Evolutionary conservation across 2,329 filamentous ascomycete species (phyloP).

Genomic region (Microdochium nivale): DNA sequence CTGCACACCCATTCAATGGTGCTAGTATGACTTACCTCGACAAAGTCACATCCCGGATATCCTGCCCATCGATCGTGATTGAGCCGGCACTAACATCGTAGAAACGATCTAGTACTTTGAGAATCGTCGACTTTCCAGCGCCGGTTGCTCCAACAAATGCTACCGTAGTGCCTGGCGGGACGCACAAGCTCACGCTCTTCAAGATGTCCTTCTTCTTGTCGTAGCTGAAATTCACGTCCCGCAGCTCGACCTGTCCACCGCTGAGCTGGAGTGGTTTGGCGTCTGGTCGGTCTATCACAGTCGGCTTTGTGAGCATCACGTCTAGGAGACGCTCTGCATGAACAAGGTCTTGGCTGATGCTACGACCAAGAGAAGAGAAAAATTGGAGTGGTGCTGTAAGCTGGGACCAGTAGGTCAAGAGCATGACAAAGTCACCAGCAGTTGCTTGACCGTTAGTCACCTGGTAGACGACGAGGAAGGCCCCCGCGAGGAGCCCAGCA

Average conservation of each 20-base stretch:
- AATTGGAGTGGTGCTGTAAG: constrained; percentile 63
- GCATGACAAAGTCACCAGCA: constrained; percentile 60
- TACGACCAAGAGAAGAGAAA: constrained; percentile 51
- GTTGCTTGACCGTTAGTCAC: constrained; percentile 52
- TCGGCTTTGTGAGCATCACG: constrained; percentile 49
- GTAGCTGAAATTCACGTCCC: constrained; percentile 48
- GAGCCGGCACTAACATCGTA: constrained; percentile 37
- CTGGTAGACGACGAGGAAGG: constrained; percentile 54
- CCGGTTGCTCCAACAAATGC: constrained; percentile 54
- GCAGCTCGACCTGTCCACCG: constrained; percentile 46
- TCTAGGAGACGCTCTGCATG: constrained; percentile 49
- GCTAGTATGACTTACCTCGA: constrained; percentile 15
- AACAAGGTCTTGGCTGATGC: constrained; percentile 46
- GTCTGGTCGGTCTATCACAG: constrained; percentile 40
- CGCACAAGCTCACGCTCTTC: constrained; percentile 41
- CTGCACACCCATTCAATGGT: neutral
- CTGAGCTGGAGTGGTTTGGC: constrained; percentile 40
- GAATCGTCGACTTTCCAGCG: constrained; percentile 40
- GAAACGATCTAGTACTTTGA: constrained; percentile 41
- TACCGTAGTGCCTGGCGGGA: constrained; percentile 42
- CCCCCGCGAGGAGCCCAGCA: constrained; percentile 57
- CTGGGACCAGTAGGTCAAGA: constrained; percentile 68
- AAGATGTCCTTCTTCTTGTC: constrained; percentile 50
- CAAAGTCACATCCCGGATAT: constrained; percentile 32
- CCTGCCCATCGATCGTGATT: constrained; percentile 35